These are phyloP conservation scores for Diutina ranongensis DNA, from an alignment of 1,139 yeast species.

Conservation along the genomic window DNA sequence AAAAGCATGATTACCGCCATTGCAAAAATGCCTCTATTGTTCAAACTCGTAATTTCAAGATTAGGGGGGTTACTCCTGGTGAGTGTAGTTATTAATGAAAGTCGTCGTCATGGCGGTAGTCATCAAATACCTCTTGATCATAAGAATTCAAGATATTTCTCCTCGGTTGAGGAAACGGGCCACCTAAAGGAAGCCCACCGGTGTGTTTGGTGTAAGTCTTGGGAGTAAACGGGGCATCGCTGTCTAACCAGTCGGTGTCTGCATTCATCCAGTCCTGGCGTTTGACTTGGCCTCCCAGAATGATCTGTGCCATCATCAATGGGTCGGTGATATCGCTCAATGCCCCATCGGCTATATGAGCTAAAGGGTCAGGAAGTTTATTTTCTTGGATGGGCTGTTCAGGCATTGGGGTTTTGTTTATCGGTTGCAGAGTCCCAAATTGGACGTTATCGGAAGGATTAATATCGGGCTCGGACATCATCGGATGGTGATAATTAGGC, in stretches of 20 bases:
- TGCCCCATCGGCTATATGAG: conserved; percentile 6
- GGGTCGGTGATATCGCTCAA: conserved; percentile 5
- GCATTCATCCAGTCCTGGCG: conserved; percentile 2
- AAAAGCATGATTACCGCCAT: neutral
- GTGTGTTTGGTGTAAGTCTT: neutral
- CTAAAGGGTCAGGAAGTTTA: conserved; percentile 4
- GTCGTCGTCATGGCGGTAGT: conserved; percentile 5
- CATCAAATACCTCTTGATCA: conserved; percentile 5
- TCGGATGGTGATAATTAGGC: conserved; percentile 4
- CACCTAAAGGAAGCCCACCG: neutral
- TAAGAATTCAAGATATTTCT: conserved; percentile 1
- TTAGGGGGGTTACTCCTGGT: no score
- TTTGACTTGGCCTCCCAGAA: conserved; percentile 3
- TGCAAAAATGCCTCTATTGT: neutral
- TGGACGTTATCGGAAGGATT: no score
- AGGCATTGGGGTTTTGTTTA: neutral
- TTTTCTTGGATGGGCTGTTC: neutral
- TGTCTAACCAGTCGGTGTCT: conserved; percentile 6
- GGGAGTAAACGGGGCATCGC: neutral
- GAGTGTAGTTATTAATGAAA: neutral
- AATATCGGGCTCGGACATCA: neutral
- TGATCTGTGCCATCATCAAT: conserved; percentile 6
- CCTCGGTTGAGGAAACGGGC: neutral
- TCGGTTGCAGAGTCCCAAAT: neutral
- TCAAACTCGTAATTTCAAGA: no score